phyloP scores from a whole-genome alignment of 2,329 filamentous ascomycete species.

The Penicillium carneum region DNA sequence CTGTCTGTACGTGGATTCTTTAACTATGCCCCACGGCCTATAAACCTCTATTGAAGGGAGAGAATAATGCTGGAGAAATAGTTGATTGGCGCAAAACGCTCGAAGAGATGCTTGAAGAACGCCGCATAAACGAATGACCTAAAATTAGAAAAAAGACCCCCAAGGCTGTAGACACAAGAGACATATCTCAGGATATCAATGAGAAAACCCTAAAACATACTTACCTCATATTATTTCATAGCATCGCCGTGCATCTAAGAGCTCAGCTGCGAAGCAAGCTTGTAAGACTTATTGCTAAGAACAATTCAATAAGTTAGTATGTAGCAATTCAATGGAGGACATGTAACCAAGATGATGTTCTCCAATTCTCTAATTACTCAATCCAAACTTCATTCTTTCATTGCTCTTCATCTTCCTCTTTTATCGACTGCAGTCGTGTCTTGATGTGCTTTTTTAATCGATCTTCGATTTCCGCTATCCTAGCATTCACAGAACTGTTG shows the following conservation, averaged over 20 bases:
- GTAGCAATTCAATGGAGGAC: neutral
- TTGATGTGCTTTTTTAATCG: neutral
- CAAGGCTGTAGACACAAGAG: neutral
- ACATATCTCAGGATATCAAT: neutral
- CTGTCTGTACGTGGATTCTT: neutral
- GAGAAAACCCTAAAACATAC: neutral
- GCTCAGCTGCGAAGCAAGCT: neutral
- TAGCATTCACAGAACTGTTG: neutral
- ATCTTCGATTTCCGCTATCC: constrained; percentile 13
- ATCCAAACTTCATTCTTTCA: neutral
- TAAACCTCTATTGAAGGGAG: neutral
- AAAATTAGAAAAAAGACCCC: neutral
- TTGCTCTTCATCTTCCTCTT: neutral
- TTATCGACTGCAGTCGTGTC: neutral
- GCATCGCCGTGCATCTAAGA: neutral
- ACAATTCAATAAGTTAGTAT: neutral
- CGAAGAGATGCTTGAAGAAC: neutral
- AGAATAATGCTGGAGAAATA: neutral
- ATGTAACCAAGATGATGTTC: neutral
- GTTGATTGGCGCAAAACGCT: neutral
- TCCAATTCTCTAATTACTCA: constrained; percentile 1
- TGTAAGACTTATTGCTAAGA: neutral
- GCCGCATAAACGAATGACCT: neutral
- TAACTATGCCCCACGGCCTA: neutral
- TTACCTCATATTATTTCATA: neutral